Conservation (phyloP, 495 filamentous ascomycete species). For the Tuber microsphaerosporum region DNA sequence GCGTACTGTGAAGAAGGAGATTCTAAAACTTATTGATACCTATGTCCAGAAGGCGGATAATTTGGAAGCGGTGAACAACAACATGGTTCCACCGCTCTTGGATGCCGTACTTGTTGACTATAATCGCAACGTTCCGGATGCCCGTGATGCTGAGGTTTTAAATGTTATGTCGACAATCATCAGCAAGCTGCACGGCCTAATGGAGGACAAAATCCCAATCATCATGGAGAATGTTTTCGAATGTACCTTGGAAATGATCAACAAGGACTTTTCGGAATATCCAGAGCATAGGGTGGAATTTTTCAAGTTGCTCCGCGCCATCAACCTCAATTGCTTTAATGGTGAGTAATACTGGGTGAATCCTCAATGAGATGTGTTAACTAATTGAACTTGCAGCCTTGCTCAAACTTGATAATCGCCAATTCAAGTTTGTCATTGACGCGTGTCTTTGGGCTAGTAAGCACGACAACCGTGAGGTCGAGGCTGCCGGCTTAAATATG, state of each 20-base stretch:
- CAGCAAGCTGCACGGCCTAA: constrained; percentile 82
- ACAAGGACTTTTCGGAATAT: constrained; percentile 99
- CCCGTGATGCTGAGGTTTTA: constrained; percentile 91
- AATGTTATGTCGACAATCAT: constrained; percentile 98
- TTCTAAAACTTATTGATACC: constrained; percentile 92
- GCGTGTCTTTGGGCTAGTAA: constrained; percentile 99
- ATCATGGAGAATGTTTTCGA: constrained; percentile 99
- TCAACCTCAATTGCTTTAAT: constrained; percentile 94
- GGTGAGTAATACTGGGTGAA: constrained; percentile 37
- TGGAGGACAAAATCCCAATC: constrained; percentile 94
- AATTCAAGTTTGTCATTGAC: constrained; percentile 99
- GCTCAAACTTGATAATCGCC: constrained; percentile 82
- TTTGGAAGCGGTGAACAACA: constrained; percentile 79
- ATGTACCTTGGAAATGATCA: constrained; percentile 98
- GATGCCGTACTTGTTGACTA: constrained; percentile 94
- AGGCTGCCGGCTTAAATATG: constrained; percentile 97
- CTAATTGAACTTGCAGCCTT: constrained; percentile 52
- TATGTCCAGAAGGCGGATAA: constrained; percentile 98
- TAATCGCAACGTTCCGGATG: constrained; percentile 91
- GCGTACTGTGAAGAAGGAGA: constrained; percentile 98
- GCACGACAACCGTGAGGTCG: constrained; percentile 96
- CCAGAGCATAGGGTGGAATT: constrained; percentile 97
- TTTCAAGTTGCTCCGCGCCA: constrained; percentile 89
- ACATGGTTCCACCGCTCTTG: constrained; percentile 92
- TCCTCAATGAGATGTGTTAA: constrained; percentile 2